A percentile compares a stretch with the other conserved stretches of the same genome.
Evolutionary conservation across 2,329 filamentous ascomycete species (phyloP).

Genomic region (Diaporthe caulivora): DNA sequence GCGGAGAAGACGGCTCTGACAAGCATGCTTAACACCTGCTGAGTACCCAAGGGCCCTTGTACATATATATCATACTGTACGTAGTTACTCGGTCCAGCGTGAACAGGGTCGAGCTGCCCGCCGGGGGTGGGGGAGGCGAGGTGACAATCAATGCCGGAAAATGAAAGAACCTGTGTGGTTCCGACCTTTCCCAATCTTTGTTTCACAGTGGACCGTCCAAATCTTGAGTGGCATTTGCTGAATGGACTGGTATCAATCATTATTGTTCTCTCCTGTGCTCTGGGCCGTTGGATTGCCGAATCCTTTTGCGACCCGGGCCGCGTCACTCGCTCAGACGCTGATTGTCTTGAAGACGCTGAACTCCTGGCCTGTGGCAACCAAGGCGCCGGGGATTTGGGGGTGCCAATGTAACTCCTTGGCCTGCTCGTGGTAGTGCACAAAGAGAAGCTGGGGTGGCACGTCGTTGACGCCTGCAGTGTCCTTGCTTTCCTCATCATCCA

Average conservation of each 20-base stretch:
- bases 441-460: constrained; percentile 92
- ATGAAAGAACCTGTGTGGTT: not conserved
- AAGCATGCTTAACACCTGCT: constrained; percentile 76
- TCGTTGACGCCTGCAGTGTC: constrained; percentile 89
- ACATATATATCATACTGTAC: not conserved
- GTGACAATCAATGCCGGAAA: not conserved
- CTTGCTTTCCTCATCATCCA: constrained; percentile 96
- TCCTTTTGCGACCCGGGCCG: not conserved
- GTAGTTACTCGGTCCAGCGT: not conserved
- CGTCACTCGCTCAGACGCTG: constrained; percentile 69
- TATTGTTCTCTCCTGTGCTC: not conserved
- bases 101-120: not conserved
- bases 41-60: not conserved
- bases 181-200: not conserved
- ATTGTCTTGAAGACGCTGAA: constrained; percentile 91
- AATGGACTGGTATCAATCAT: constrained; percentile 25
- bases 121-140: not conserved
- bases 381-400: constrained; percentile 89
- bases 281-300: not conserved
- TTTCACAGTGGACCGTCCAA: not conserved
- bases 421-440: constrained; percentile 95
- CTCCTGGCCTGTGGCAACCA: constrained; percentile 91
- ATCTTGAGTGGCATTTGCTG: not conserved
- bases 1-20: constrained; percentile 78
- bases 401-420: constrained; percentile 99